phyloP scores from a whole-genome alignment of 164 flowering plant species.

The Paratinospora sagittata region DNA sequence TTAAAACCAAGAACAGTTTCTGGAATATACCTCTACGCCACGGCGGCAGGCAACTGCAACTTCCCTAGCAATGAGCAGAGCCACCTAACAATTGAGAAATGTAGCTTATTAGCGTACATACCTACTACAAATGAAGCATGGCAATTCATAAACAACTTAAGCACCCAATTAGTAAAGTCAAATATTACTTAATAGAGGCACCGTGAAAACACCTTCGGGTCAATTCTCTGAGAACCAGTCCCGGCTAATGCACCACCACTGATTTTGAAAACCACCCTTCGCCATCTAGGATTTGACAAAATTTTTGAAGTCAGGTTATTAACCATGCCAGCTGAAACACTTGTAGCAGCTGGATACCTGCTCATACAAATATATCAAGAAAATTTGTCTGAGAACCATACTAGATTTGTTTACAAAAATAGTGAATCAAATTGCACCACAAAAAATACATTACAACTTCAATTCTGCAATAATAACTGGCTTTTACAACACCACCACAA shows the following conservation, averaged over 20 bases:
- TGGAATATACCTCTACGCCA: constrained; percentile 72
- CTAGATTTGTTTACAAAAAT: too few species aligned
- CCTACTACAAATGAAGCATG: neutral
- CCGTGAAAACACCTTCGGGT: constrained; percentile 62
- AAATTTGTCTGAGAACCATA: neutral
- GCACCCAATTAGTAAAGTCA: neutral
- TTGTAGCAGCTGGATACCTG: constrained; percentile 43
- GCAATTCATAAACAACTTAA: neutral
- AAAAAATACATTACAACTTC: too few species aligned
- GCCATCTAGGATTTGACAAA: constrained; percentile 60
- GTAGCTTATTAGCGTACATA: constrained; percentile 19
- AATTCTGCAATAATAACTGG: too few species aligned
- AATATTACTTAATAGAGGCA: neutral
- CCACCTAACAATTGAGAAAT: constrained; percentile 45
- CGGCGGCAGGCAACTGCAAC: constrained; percentile 65
- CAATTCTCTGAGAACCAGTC: constrained; percentile 64
- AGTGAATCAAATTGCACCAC: too few species aligned
- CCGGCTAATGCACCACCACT: constrained; percentile 89
- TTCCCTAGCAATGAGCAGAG: constrained; percentile 74
- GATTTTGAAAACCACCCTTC: constrained; percentile 87
- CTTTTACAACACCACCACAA: too few species aligned
- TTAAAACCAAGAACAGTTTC: neutral
- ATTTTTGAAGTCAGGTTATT: constrained; percentile 53
- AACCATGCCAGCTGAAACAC: constrained; percentile 34
- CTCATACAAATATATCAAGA: constrained; percentile 9